phyloP scores from a whole-genome alignment of 1,139 yeast species.

The Lodderomyces elongisporus region DNA sequence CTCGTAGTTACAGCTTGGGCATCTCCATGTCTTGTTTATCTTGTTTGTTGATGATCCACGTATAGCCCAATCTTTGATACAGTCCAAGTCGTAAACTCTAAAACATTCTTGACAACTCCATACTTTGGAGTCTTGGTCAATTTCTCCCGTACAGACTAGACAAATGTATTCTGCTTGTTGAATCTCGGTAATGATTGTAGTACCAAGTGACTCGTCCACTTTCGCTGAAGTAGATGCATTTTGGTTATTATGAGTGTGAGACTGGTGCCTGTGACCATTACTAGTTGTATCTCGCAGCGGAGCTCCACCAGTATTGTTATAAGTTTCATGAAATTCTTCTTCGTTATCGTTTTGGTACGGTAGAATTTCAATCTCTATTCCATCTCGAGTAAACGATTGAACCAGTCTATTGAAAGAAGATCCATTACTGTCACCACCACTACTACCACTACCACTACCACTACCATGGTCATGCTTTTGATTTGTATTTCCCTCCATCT shows the following conservation, averaged over 20 bases:
- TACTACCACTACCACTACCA: too few species aligned
- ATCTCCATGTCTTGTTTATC: conserved; percentile 60
- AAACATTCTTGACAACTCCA: conserved; percentile 75
- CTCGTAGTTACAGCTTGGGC: conserved; percentile 76
- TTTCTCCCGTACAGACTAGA: conserved; percentile 78
- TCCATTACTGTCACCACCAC: too few species aligned
- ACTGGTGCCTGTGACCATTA: conserved; percentile 1
- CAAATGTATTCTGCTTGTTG: conserved; percentile 68
- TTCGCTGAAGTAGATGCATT: conserved; percentile 5
- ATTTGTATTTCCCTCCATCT: too few species aligned
- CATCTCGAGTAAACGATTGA: conserved; percentile 3
- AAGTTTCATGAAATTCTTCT: too few species aligned
- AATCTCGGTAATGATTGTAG: conserved; percentile 49
- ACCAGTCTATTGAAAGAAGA: too few species aligned
- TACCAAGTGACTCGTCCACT: conserved; percentile 27
- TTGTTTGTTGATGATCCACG: conserved; percentile 64
- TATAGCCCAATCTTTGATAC: conserved; percentile 78
- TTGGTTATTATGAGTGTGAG: too few species aligned
- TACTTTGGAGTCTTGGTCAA: conserved; percentile 59
- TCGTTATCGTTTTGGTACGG: neutral
- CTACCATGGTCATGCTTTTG: neutral
- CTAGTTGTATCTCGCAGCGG: too few species aligned
- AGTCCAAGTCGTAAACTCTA: conserved; percentile 75
- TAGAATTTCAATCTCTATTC: conserved; percentile 4
- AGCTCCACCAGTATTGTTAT: neutral